Evolutionary conservation across 163 green algal species (phyloP).

Genomic region (Chlorella variabilis): DNA sequence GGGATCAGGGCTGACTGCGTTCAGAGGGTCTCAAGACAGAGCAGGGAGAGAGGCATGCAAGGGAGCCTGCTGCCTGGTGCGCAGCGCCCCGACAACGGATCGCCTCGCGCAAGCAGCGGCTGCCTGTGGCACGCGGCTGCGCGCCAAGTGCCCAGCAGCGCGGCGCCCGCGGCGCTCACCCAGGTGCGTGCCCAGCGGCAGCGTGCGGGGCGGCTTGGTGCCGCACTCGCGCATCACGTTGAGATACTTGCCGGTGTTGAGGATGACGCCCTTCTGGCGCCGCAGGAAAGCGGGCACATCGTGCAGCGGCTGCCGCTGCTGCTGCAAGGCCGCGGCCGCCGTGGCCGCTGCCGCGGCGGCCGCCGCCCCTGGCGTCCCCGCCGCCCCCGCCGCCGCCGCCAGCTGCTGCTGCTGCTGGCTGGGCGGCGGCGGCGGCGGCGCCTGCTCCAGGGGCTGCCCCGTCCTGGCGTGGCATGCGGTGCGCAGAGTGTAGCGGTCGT

Average conservation of each 20-base stretch:
- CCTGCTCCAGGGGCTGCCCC: neutral
- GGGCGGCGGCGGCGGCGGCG: neutral
- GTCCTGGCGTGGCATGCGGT: constrained; percentile 11
- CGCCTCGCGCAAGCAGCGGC: no score
- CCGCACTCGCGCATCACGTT: constrained; percentile 88
- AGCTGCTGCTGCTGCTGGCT: neutral
- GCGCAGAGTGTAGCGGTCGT: constrained; percentile 75
- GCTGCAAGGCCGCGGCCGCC: neutral
- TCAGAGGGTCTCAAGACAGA: no score
- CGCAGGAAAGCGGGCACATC: constrained; percentile 68
- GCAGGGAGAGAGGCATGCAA: no score
- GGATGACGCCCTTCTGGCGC: constrained; percentile 37
- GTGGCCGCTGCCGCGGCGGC: neutral
- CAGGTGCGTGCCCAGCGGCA: constrained; percentile 51
- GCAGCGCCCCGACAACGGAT: no score
- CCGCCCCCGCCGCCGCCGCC: neutral
- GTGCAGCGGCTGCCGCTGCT: constrained; percentile 14
- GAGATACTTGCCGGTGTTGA: constrained; percentile 85
- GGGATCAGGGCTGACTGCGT: no score
- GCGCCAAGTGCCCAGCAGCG: no score
- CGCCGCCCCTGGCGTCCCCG: neutral
- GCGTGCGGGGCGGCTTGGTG: constrained; percentile 48
- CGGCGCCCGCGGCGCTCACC: no score
- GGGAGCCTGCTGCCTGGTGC: no score
- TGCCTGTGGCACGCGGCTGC: no score